Percentiles rank a stretch among this genome's conserved stretches.
These are phyloP conservation scores for Talaromyces proteolyticus DNA, from an alignment of 495 filamentous ascomycete species.

Conservation along the genomic window DNA sequence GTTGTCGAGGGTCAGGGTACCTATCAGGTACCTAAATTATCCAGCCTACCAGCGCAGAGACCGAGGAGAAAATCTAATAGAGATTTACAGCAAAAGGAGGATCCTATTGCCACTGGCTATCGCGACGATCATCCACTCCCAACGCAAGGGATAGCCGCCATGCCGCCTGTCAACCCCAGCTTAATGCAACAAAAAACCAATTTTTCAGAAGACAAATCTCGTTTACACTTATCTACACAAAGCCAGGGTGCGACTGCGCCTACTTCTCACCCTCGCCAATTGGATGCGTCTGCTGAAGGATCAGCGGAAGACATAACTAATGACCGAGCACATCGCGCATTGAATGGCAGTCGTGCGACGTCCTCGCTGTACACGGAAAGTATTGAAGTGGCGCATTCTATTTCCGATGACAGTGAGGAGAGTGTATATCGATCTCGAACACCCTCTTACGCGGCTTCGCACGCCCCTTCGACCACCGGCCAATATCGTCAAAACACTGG, in stretches of 20 bases:
- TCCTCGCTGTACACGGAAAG: constrained; percentile 7
- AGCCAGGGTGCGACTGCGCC: constrained; percentile 1
- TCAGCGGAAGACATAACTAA: neutral
- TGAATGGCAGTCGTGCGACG: constrained; percentile 1
- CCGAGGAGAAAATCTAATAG: constrained; percentile 28
- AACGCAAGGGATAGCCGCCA: constrained; percentile 22
- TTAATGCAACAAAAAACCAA: constrained; percentile 14
- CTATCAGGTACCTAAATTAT: constrained; percentile 25
- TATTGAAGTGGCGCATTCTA: constrained; percentile 15
- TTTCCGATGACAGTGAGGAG: constrained; percentile 30
- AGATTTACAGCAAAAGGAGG: constrained; percentile 16
- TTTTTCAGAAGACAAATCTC: constrained; percentile 10
- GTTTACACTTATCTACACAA: constrained; percentile 13
- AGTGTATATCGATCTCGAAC: constrained; percentile 23
- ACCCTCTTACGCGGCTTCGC: constrained; percentile 20
- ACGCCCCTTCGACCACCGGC: constrained; percentile 15
- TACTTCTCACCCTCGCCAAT: constrained; percentile 6
- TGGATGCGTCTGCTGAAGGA: neutral
- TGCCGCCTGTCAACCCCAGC: constrained; percentile 10
- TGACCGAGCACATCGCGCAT: neutral
- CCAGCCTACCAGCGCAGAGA: constrained; percentile 21
- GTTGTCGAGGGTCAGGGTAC: constrained; percentile 32
- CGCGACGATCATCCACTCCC: constrained; percentile 14
- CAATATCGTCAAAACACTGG: constrained; percentile 16
- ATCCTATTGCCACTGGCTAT: neutral